Evolutionary conservation across 345 rosid species (phyloP).

Genomic region (Odontarrhena argentea): DNA sequence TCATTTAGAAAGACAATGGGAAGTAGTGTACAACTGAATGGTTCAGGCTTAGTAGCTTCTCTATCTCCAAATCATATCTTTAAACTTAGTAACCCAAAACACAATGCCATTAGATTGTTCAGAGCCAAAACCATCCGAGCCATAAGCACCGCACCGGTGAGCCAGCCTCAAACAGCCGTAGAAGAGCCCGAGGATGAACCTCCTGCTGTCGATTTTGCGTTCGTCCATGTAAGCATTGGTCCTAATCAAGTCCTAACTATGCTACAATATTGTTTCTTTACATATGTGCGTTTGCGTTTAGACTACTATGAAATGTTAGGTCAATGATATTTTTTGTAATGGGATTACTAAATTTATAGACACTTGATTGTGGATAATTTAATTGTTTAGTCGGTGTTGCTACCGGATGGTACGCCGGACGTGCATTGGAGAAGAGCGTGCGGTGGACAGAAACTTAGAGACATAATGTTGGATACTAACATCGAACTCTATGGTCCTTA

Average conservation of each 20-base stretch:
- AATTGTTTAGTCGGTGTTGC: slow-evolving; percentile 64
- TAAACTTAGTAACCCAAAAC: slow-evolving; percentile 32
- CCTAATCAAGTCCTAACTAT: neutral
- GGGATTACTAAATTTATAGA: neutral
- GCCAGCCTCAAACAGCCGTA: slow-evolving; percentile 36
- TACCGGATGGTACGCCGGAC: slow-evolving; percentile 93
- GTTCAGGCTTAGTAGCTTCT: slow-evolving; percentile 54
- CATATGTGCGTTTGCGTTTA: too few species aligned
- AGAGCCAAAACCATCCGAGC: slow-evolving; percentile 47
- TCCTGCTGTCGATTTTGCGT: slow-evolving; percentile 66
- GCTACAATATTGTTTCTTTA: too few species aligned
- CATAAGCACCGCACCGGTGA: slow-evolving; percentile 51
- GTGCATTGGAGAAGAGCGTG: slow-evolving; percentile 64
- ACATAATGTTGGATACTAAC: slow-evolving; percentile 78
- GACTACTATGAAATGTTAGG: too few species aligned
- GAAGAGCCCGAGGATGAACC: slow-evolving; percentile 51
- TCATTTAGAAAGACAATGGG: slow-evolving; percentile 39
- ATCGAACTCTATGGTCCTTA: slow-evolving; percentile 91
- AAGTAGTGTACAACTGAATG: slow-evolving; percentile 57
- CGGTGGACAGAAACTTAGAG: slow-evolving; percentile 92
- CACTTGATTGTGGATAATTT: neutral
- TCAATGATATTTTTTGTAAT: too few species aligned
- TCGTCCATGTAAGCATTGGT: slow-evolving; percentile 69
- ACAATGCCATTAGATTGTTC: slow-evolving; percentile 32
- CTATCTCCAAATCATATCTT: slow-evolving; percentile 35